Evolutionary conservation across 2,329 filamentous ascomycete species (phyloP), one percentile per base, ranked within the genome.

Genomic region (Amphichorda felina): DNA sequence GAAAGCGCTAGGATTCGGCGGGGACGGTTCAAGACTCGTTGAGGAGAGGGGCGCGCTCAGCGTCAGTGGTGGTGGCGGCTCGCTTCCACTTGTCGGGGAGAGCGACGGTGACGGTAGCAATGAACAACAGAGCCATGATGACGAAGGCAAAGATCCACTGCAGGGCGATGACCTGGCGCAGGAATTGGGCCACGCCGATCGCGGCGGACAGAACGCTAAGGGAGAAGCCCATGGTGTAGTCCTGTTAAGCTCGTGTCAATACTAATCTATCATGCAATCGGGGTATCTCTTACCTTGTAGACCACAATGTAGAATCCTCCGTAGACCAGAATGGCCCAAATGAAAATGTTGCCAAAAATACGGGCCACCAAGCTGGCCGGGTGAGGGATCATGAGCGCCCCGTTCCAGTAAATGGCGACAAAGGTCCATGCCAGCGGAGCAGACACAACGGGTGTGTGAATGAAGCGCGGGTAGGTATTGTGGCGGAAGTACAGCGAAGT

Each of bases 361-460:
- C 84, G 68, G n/a, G 82, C 79, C 2, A 79, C 67, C 4, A 86
- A 56, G 39, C 64, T 71, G 38, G 78, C 62, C 7, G 76, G 70
- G 50, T 84, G 67, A n/a, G 64, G 64, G n/a, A 89, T 73, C 53
- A 83, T 82, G 33, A 88, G 78, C 15, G 87, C 85, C 8, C 87
- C 87, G 47, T 86, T 84, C 84, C 85, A 94, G 66, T 88, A 89
- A 36, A 94, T 68, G 21, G 83, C 82, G 11, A 89, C 77, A 50
- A 91, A 83, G 11, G 81, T 87, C 83, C 85, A 94, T 11, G 60
- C 83, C 45, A 94, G 66, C 5, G 87, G 87, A 0, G 78, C 83
- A 13, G 81, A 79, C 16, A 87, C 75, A 30, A 78, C 77, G 5
- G 84, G 75, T 9, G 78, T 63, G 57, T 94, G 86, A 46, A 94